Percentiles rank a stretch among this genome's conserved stretches.
phyloP scores from a whole-genome alignment of 1,139 yeast genomes.

The Saccharomyces pastorianus region DNA sequence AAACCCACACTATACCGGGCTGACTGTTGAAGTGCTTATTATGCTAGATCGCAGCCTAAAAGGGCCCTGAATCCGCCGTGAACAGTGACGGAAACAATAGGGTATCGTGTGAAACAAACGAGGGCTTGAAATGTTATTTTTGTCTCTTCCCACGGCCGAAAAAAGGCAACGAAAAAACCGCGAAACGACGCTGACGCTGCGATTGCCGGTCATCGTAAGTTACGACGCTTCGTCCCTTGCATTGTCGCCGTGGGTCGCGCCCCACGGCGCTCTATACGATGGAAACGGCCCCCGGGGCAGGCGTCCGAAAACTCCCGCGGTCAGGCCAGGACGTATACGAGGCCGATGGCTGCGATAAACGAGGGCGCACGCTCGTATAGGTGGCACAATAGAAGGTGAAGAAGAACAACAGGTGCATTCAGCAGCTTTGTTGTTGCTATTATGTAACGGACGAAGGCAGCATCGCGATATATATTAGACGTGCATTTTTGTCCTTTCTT shows the following conservation, averaged over 20 bases:
- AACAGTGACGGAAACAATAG: not conserved
- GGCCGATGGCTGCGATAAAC: constrained; percentile 1
- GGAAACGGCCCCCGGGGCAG: not conserved
- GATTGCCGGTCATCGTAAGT: not conserved
- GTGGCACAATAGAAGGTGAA: not conserved
- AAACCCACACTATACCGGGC: not conserved
- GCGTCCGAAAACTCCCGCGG: not conserved
- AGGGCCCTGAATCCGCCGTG: not conserved
- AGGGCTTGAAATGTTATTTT: not conserved
- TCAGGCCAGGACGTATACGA: not conserved
- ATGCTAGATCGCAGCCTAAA: not conserved
- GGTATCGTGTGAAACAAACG: not conserved
- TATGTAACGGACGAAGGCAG: not conserved
- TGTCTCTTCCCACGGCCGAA: not conserved
- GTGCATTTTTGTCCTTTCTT: not conserved
- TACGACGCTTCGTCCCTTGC: constrained; percentile 1
- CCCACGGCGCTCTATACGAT: not conserved
- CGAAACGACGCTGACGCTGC: not conserved
- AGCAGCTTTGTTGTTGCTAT: not conserved
- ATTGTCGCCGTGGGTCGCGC: not conserved
- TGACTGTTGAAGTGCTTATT: not conserved
- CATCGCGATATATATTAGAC: not conserved
- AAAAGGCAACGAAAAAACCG: not conserved
- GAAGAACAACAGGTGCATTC: constrained; percentile 1
- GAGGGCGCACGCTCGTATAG: not conserved